Base-by-base conservation (phyloP, 2,329 filamentous ascomycete genomes). In the Paracoccidioides lutzii region DNA sequence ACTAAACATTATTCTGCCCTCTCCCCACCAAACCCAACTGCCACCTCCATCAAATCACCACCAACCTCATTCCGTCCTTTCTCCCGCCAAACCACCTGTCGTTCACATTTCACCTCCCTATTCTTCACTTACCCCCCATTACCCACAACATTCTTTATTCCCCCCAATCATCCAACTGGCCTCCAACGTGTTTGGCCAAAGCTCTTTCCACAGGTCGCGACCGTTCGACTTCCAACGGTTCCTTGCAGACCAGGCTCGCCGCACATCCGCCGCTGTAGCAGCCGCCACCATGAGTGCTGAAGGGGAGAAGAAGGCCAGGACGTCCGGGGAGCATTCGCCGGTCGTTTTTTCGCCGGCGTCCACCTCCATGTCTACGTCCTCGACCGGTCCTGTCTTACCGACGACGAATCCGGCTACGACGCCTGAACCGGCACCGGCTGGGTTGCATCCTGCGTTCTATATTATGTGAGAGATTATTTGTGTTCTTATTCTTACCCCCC, bases 401-500 rank as follows among this genome's bases (percentile, higher is more conserved):
- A 90, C 85, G 9, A 81, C 88, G 71, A 95, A 91, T 71, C 86
- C 85, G 30, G 80, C 82, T 30, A 83, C 90, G 71, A 91, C 90
- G 78, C 66, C 79, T 57, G 79, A 85, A 67, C 75, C 82, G 54
- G 70, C 83, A 56, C 83, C 85, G 71, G 66, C 81, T 42, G 68
- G 79, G 44, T 76, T 94, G 63, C 89, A 91, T 69, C 85, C 90
- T 57, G 82, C 86, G n/a, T 75, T 94, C 72, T 96, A 96, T 73
- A 88, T 96, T 67, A 76, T 75, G 80, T 83, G 73, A 68, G 70
- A 38, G 15, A 9, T 22, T 22, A 22, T 22, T 2, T 22, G 22
- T 2, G 9, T 30, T 40, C 49, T n/a, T 46, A 33, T 15, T 38
- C 42, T 33, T 30, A 40, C 30, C 40, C 12, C n/a, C 12, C 10